Evolutionary conservation across 164 flowering plant genomes (phyloP).

Genomic region (Vitis cinerea): DNA sequence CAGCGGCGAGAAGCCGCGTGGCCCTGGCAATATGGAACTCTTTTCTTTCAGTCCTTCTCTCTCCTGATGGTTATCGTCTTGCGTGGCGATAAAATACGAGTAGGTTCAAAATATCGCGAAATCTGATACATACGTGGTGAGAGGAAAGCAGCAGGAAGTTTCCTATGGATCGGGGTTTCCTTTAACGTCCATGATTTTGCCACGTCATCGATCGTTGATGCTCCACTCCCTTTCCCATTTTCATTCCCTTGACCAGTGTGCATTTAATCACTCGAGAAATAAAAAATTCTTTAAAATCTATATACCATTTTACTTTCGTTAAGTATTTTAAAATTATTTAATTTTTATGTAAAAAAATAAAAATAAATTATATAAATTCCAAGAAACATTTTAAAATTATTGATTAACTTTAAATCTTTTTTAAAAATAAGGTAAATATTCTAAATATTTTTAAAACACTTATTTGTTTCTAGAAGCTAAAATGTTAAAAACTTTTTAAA

Average conservation of each 20-base stretch:
- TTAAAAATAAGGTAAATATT: no score
- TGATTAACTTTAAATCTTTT: no score
- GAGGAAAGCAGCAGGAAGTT: conserved; percentile 16
- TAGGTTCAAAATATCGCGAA: conserved; percentile 1
- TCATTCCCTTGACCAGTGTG: background rate
- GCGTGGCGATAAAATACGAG: background rate
- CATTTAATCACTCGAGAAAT: background rate
- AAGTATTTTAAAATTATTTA: no score
- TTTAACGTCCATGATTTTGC: conserved; percentile 13
- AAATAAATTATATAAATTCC: no score
- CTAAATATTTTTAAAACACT: no score
- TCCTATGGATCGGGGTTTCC: background rate
- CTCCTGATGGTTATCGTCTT: background rate
- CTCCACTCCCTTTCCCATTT: background rate
- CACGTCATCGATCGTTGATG: conserved; percentile 5
- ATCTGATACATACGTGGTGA: background rate
- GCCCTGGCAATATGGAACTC: conserved; percentile 13
- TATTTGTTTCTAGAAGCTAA: no score
- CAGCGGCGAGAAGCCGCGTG: conserved; percentile 67
- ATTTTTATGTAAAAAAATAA: no score
- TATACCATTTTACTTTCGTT: no score
- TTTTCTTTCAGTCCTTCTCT: background rate
- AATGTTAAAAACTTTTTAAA: no score
- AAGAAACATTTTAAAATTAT: no score
- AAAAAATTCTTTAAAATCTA: no score